These are phyloP conservation scores for Chrysanthemum seticuspe DNA, from an alignment of 129 eudicot genomes.

Conservation along the genomic window DNA sequence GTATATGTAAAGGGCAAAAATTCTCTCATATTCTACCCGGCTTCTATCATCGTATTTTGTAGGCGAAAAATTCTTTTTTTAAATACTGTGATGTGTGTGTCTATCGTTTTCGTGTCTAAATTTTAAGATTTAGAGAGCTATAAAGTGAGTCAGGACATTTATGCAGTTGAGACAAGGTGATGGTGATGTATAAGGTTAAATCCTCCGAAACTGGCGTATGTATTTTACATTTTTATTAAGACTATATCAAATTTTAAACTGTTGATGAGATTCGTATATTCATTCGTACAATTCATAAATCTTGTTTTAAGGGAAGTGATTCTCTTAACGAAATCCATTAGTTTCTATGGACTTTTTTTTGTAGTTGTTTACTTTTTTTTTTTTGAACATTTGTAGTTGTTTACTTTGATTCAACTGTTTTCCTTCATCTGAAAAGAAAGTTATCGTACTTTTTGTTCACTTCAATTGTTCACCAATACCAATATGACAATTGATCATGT, in stretches of 20 bases:
- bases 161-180: background rate
- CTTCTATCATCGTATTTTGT: slow-evolving; percentile 24
- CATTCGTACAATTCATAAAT: background rate
- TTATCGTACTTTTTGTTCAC: too few relatives aligned
- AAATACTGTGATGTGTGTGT: slow-evolving; percentile 19
- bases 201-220: slow-evolving; percentile 22
- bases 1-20: slow-evolving; percentile 17
- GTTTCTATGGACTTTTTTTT: too few relatives aligned
- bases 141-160: slow-evolving; percentile 20
- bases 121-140: slow-evolving; percentile 25
- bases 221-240: slow-evolving; percentile 21
- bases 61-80: slow-evolving; percentile 26
- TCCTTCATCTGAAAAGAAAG: too few relatives aligned
- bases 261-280: background rate
- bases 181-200: slow-evolving; percentile 4
- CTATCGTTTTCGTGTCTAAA: slow-evolving; percentile 12
- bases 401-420: too few relatives aligned
- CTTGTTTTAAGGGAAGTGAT: too few relatives aligned
- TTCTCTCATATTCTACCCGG: slow-evolving; percentile 14
- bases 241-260: slow-evolving; percentile 21
- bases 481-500: too few relatives aligned
- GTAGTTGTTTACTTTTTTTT: too few relatives aligned
- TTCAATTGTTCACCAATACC: too few relatives aligned
- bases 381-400: too few relatives aligned
- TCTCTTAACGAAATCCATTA: too few relatives aligned